These are phyloP conservation scores for Botrytis byssoidea DNA, from an alignment of 2,329 filamentous ascomycete species.

Conservation along the genomic window DNA sequence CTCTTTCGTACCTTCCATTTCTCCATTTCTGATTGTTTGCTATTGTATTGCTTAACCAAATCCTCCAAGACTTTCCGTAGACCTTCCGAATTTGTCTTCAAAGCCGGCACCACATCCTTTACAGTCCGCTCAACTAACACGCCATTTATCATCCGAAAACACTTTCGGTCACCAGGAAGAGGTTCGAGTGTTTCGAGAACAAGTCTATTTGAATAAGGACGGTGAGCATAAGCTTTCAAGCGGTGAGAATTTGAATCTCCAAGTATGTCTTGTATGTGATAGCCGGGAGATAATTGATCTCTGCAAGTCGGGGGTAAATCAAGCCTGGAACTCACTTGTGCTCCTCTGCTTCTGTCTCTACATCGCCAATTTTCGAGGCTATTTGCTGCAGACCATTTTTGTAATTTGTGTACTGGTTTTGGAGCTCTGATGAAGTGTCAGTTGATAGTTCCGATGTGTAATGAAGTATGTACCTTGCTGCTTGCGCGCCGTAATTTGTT, in stretches of 20 bases:
- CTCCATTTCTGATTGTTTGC: constrained; percentile 91
- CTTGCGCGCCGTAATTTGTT: constrained; percentile 39
- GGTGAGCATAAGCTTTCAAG: constrained; percentile 41
- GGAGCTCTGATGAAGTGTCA: constrained; percentile 59
- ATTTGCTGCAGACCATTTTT: constrained; percentile 82
- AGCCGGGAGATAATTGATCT: neutral
- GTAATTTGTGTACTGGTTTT: constrained; percentile 75
- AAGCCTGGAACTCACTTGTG: constrained; percentile 72
- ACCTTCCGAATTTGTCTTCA: constrained; percentile 92
- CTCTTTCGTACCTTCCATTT: constrained; percentile 85
- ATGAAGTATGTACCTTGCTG: constrained; percentile 38
- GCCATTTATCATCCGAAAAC: constrained; percentile 98
- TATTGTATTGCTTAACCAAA: constrained; percentile 93
- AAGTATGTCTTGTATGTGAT: neutral
- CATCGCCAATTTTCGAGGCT: constrained; percentile 93
- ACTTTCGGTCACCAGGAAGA: constrained; percentile 82
- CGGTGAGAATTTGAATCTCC: constrained; percentile 27
- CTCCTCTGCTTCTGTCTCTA: constrained; percentile 95
- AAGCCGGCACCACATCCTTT: constrained; percentile 82
- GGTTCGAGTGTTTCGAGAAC: constrained; percentile 90
- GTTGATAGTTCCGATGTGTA: constrained; percentile 15
- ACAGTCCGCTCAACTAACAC: constrained; percentile 93
- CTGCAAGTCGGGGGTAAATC: neutral
- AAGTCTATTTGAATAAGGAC: constrained; percentile 58
- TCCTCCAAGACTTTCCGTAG: constrained; percentile 93